Evolutionary conservation across 1,284 basidiomycete species (phyloP).

Genomic region (Athelia sp.): DNA sequence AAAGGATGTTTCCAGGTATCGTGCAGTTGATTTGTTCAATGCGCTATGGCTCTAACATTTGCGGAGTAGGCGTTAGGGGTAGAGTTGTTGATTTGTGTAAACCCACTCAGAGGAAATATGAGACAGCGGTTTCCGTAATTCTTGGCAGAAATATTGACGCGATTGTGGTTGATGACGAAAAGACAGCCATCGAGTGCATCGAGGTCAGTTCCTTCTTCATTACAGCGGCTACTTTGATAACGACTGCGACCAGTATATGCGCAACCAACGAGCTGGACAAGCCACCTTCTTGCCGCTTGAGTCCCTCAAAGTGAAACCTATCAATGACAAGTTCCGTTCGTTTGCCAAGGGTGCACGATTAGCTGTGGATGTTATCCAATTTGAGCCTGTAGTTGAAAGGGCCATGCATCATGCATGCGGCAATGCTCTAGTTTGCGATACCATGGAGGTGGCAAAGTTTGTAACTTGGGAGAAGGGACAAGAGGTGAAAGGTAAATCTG

Average conservation of each 20-base stretch:
- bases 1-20: slow-evolving; percentile 81
- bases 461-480: slow-evolving; percentile 93
- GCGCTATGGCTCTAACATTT: neutral
- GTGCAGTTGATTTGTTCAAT: neutral
- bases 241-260: slow-evolving; percentile 71
- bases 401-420: slow-evolving; percentile 97
- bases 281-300: slow-evolving; percentile 98
- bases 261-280: slow-evolving; percentile 90
- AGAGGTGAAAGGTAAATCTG: slow-evolving; percentile 84
- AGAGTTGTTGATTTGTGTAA: slow-evolving; percentile 91
- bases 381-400: slow-evolving; percentile 81
- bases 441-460: slow-evolving; percentile 86
- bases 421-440: slow-evolving; percentile 92
- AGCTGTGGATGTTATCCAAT: slow-evolving; percentile 92
- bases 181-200: slow-evolving; percentile 96
- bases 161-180: slow-evolving; percentile 94
- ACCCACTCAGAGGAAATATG: slow-evolving; percentile 90
- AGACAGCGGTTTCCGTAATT: slow-evolving; percentile 91
- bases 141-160: slow-evolving; percentile 94
- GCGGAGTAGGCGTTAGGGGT: slow-evolving; percentile 71
- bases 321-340: slow-evolving; percentile 92
- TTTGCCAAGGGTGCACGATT: slow-evolving; percentile 89
- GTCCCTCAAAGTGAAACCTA: slow-evolving; percentile 89
- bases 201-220: slow-evolving; percentile 47
- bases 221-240: neutral